Base-by-base conservation (phyloP, 1,284 basidiomycete species). In the Cryptococcus amylolentus region DNA sequence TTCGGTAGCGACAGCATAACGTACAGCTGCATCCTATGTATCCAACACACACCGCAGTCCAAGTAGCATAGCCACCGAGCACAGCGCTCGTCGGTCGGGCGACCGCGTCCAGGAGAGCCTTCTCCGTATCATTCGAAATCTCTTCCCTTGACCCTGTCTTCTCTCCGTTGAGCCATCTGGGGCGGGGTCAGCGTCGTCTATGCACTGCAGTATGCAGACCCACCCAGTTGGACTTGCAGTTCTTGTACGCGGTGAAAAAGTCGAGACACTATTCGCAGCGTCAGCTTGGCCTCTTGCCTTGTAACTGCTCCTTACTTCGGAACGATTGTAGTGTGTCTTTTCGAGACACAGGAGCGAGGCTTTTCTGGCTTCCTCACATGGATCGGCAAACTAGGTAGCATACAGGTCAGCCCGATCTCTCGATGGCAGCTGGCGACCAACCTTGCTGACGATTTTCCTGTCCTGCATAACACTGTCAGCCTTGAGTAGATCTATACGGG, bases 191-290 rank as follows among this genome's bases (percentile, higher is more conserved):
- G 37, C 14, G 13, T 16, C 18, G 13, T 28, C 23, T 27, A 39
- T 57, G 48, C 52, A 48, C 55, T 40, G 23, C 14, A 14, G 23
- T 20, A 27, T 9, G 27, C 5, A 37, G 26, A 61, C 72, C 46
- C 46, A 75, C 73, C 75, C 75, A 77, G 62, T 70, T 73, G 46
- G 66, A 68, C 58, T 77, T 77, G 63, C 76, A 77, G 54, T 76
- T 74, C 53, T 72, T 57, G 57, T 78, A 78, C 20, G 71, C 74
- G 51, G 66, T 64, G 59, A 78, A 78, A 61, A 72, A 78, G 46
- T 76, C 71, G 56, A 72, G 65, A 58, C 76, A 77, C 75, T 77
- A 49, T 23, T 18, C 12, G 38, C 18, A 44, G 10, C n/a, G 50
- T 55, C 20, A 42, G 16, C 43, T 23, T 13, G 14, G 27, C n/a